Evolutionary conservation across 192 early-diverging fungal species (phyloP).

Genomic region (Cetraspora pellucida): DNA sequence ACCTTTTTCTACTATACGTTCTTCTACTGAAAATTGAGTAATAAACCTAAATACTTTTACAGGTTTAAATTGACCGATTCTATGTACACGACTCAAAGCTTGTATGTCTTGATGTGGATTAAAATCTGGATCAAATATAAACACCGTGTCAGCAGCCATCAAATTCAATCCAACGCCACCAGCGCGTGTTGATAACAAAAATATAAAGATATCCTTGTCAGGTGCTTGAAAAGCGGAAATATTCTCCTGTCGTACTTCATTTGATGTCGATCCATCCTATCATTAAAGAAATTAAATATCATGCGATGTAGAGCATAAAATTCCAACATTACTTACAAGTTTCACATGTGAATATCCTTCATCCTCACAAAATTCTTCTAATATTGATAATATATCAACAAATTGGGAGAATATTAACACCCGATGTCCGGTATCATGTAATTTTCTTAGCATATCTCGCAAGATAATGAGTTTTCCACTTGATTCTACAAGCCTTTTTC

Average conservation of each 20-base stretch:
- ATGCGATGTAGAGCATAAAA: too few species aligned
- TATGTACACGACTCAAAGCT: constrained; percentile 72
- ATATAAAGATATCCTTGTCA: constrained; percentile 62
- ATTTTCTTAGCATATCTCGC: constrained; percentile 65
- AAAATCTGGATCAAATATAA: constrained; percentile 76
- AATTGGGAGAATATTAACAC: constrained; percentile 88
- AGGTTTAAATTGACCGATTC: constrained; percentile 65
- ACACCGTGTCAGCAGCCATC: constrained; percentile 72
- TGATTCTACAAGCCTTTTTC: constrained; percentile 62
- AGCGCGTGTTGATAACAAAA: constrained; percentile 73
- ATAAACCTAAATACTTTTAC: constrained; percentile 62
- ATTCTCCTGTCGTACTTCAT: constrained; percentile 50
- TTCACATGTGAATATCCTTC: constrained; percentile 57
- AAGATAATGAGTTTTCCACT: constrained; percentile 69
- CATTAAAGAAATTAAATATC: too few species aligned
- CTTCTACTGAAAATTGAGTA: constrained; percentile 65
- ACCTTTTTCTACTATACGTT: constrained; percentile 72
- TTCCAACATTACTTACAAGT: constrained; percentile 43
- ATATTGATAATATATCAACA: constrained; percentile 77
- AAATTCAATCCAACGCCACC: constrained; percentile 79
- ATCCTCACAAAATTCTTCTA: constrained; percentile 70
- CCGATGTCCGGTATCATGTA: constrained; percentile 61
- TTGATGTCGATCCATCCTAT: constrained; percentile 63
- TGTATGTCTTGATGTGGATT: constrained; percentile 76
- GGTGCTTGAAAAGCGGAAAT: constrained; percentile 71